Base-by-base conservation (phyloP, 768 basidiomycete species). In the Polyporus arcularius region DNA sequence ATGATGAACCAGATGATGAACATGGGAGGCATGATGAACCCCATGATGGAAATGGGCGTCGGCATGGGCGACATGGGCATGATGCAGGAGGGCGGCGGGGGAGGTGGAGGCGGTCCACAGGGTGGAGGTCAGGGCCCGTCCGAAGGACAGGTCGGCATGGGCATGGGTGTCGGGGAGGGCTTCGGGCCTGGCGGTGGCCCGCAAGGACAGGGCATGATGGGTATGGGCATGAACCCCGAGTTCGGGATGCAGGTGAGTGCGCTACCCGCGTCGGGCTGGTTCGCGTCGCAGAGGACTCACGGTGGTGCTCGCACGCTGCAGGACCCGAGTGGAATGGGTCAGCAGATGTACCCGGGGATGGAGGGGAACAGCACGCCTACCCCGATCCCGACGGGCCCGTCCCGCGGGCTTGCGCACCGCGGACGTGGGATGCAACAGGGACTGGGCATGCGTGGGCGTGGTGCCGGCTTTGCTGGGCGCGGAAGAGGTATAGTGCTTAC, bases 31-130 rank as follows among this genome's bases (percentile, higher is more conserved):
- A 74, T 73, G 72, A 81, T 82, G 74, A 85, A 83, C 49, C 81
- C 86, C 62, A 90, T 92, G 88, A 91, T 92, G 90, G 76, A 75
- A 68, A 92, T 93, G 84, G 83, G 82, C 63, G 82, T 67, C 59
- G 49, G 65, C 53, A 85, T 88, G 84, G 84, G 84, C 41, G 86
- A 88, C 66, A 84, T 90, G 84, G 57, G 62, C 21, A 68, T 70
- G 65, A 66, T 65, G 64, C 64, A 64, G 56, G 68, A 68, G 43
- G 60, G 57, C 35, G 60, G 65, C 31, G 63, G 59, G 2, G 57
- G 64, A 18, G 60, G 59, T 32, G 69, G 65, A 16, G 67, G 64
- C 8, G 66, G 68, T 12, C 62, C 70, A 2, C 65, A 63, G 46
- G 65, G 65, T 2, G 64, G 61, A 4, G 65, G 57, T 14, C 67